phyloP scores from a whole-genome alignment of 805 yeast genomes.

The Wickerhamiella cacticola region DNA sequence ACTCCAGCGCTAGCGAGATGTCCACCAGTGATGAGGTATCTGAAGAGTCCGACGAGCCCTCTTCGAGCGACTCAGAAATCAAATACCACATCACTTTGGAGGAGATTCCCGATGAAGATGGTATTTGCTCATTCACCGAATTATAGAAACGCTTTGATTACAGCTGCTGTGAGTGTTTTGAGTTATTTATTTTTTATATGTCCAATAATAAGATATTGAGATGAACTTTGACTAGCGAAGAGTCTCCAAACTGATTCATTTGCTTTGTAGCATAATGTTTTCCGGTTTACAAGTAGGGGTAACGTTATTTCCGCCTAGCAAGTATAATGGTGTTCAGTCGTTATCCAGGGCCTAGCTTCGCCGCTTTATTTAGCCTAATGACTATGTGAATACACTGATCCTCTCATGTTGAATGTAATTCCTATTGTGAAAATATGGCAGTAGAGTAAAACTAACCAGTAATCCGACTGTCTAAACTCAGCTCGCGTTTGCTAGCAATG shows the following conservation, averaged over 20 bases:
- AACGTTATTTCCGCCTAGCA: too few species aligned
- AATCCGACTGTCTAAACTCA: slow-evolving; percentile 37
- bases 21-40: background rate
- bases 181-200: background rate
- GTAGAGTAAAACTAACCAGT: slow-evolving; percentile 37
- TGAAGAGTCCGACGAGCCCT: background rate
- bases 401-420: slow-evolving; percentile 4
- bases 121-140: too few species aligned
- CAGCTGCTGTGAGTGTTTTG: too few species aligned
- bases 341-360: background rate
- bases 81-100: slow-evolving; percentile 4
- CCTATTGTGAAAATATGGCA: slow-evolving; percentile 25
- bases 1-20: background rate
- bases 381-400: background rate
- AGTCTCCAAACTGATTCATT: too few species aligned
- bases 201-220: too few species aligned
- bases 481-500: slow-evolving; percentile 38
- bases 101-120: slow-evolving; percentile 1
- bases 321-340: slow-evolving; percentile 26
- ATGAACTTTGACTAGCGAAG: too few species aligned
- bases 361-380: background rate
- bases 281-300: too few species aligned
- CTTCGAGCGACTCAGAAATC: background rate
- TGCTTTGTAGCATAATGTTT: too few species aligned
- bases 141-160: too few species aligned